These are phyloP conservation scores for Didymella sp. DNA, from an alignment of 2,329 filamentous ascomycete species.

Conservation along the genomic window DNA sequence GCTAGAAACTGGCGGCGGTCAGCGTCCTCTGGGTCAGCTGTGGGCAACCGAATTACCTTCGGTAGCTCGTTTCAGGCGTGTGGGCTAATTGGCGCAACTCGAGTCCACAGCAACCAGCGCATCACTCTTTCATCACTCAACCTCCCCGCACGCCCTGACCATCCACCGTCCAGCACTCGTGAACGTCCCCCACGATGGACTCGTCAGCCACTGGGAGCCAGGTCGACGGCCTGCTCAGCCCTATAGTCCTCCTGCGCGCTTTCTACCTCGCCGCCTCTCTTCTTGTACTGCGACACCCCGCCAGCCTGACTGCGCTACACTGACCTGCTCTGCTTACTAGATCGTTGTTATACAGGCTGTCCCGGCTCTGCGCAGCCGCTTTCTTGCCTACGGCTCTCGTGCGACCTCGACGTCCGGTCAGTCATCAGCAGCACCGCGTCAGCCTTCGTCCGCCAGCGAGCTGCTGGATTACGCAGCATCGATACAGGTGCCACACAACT, in stretches of 20 bases:
- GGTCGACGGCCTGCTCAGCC: slow-evolving; percentile 22
- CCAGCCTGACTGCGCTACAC: slow-evolving; percentile 27
- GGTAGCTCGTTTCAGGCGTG: no score
- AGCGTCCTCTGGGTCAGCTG: not conserved
- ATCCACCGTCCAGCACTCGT: not conserved
- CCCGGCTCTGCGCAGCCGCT: slow-evolving; percentile 61
- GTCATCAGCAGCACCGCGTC: slow-evolving; percentile 6
- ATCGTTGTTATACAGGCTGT: slow-evolving; percentile 60
- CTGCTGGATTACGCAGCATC: slow-evolving; percentile 60
- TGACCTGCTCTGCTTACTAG: slow-evolving; percentile 48
- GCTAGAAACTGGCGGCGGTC: not conserved
- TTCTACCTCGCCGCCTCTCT: slow-evolving; percentile 49
- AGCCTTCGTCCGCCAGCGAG: slow-evolving; percentile 21
- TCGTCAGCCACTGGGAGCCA: slow-evolving; percentile 7
- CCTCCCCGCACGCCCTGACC: slow-evolving; percentile 12
- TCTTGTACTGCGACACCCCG: slow-evolving; percentile 49
- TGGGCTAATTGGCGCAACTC: no score
- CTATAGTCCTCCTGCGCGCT: slow-evolving; percentile 40
- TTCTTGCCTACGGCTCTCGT: slow-evolving; percentile 67
- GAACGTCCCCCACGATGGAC: not conserved
- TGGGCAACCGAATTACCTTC: no score
- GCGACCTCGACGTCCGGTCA: slow-evolving; percentile 35
- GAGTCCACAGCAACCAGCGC: slow-evolving; percentile 6
- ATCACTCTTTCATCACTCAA: slow-evolving; percentile 28
- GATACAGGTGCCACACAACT: slow-evolving; percentile 79